A percentile compares a stretch with the other conserved stretches of the same genome.
These are phyloP conservation scores for Eucalyptus tenuipes DNA, from an alignment of 345 rosid species.

Conservation along the genomic window DNA sequence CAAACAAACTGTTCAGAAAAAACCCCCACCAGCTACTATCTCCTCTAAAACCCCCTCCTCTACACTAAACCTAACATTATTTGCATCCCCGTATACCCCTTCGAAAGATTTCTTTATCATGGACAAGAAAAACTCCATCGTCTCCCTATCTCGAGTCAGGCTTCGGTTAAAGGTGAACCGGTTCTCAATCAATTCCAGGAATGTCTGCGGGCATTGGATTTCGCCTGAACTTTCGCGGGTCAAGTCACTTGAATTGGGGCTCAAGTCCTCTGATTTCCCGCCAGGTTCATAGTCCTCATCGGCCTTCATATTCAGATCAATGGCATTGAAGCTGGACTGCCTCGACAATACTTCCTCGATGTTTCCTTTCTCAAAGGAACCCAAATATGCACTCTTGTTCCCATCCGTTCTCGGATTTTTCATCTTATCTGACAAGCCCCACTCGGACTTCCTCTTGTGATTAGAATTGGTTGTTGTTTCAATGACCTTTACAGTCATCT, in stretches of 20 bases:
- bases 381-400: conserved; percentile 11
- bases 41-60: conserved; percentile 45
- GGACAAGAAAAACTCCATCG: conserved; percentile 13
- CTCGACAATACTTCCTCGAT: conserved; percentile 32
- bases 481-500: conserved; percentile 40
- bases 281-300: conserved; percentile 17
- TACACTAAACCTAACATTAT: conserved; percentile 25
- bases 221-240: conserved; percentile 37
- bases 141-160: conserved; percentile 13
- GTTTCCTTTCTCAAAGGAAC: conserved; percentile 10
- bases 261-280: conserved; percentile 22
- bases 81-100: conserved; percentile 27
- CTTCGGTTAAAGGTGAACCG: conserved; percentile 32
- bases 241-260: conserved; percentile 63
- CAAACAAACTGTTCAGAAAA: conserved; percentile 37
- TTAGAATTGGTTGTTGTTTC: conserved; percentile 6
- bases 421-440: conserved; percentile 16
- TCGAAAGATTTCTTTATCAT: conserved; percentile 27
- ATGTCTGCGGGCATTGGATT: conserved; percentile 1
- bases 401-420: conserved; percentile 24
- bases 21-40: conserved; percentile 20
- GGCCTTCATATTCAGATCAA: conserved; percentile 65
- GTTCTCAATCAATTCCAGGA: conserved; percentile 45
- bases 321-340: conserved; percentile 45
- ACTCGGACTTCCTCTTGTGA: conserved; percentile 54